phyloP scores from a whole-genome alignment of 148 eudicot species.

The Rhododendron mucronatum region DNA sequence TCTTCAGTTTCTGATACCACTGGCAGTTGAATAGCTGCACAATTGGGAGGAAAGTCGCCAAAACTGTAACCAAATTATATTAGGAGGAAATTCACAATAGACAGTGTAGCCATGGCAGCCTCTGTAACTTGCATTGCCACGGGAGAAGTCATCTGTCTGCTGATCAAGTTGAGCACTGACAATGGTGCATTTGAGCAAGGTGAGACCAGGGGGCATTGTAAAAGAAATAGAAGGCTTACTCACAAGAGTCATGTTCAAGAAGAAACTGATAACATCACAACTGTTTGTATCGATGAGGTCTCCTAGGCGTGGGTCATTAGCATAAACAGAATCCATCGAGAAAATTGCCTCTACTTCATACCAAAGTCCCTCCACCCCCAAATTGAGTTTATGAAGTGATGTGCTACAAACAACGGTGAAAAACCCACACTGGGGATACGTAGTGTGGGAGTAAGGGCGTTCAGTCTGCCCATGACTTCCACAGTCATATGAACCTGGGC shows the following conservation, averaged over 20 bases:
- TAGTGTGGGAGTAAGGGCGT: constrained; percentile 1
- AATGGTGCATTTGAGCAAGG: constrained; percentile 25
- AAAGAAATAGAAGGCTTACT: constrained; percentile 13
- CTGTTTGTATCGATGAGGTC: not conserved
- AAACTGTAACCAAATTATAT: not conserved
- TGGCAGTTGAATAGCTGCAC: constrained; percentile 16
- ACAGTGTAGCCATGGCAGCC: constrained; percentile 3
- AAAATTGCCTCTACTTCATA: not conserved
- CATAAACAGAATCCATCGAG: not conserved
- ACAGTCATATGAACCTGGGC: not conserved
- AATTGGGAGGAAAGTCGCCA: not conserved
- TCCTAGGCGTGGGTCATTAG: not conserved
- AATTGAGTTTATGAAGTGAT: constrained; percentile 6
- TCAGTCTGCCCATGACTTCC: not conserved
- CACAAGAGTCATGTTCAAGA: not conserved
- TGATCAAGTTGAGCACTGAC: not conserved
- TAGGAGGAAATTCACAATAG: constrained; percentile 8
- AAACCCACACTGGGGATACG: constrained; percentile 27
- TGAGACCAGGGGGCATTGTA: not conserved
- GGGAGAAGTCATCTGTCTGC: not conserved
- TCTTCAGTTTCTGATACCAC: too few species aligned
- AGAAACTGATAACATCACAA: not conserved
- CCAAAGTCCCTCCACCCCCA: constrained; percentile 13
- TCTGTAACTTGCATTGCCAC: not conserved
- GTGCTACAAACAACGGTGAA: constrained; percentile 21